Conservation (phyloP, 345 rosid genomes). For the Microthlaspi erraticum region DNA sequence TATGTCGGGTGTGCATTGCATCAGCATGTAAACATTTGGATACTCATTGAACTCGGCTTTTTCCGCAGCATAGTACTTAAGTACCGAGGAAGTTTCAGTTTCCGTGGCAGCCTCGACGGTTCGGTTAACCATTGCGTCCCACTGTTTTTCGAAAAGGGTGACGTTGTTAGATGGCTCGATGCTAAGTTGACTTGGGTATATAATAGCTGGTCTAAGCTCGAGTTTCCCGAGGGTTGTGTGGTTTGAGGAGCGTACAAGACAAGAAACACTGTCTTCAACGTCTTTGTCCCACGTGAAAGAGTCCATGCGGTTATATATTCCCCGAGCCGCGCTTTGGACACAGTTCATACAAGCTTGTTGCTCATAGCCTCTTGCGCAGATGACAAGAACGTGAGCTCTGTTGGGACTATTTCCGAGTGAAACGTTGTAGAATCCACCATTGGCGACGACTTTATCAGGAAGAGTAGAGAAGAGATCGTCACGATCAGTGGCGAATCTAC, state of each 20-base stretch:
- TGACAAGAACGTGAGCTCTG: constrained; percentile 6
- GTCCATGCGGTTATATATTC: not conserved
- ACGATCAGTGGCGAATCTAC: too few species aligned
- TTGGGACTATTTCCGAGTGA: constrained; percentile 4
- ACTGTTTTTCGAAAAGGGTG: constrained; percentile 1
- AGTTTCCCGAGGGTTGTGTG: not conserved
- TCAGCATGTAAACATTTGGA: constrained; percentile 21
- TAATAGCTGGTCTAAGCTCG: not conserved
- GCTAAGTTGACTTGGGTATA: not conserved
- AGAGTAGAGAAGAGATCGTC: not conserved
- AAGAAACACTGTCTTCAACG: not conserved
- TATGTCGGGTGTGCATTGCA: constrained; percentile 30
- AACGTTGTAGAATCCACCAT: constrained; percentile 19
- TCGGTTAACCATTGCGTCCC: constrained; percentile 16
- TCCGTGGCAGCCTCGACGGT: not conserved
- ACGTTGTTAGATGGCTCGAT: constrained; percentile 5
- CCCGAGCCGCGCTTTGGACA: not conserved
- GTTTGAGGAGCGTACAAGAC: constrained; percentile 27
- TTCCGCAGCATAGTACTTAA: constrained; percentile 3
- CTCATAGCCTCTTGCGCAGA: constrained; percentile 17
- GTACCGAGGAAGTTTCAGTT: not conserved
- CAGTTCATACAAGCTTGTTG: not conserved
- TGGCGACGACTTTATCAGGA: not conserved
- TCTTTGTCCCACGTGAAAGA: constrained; percentile 1
- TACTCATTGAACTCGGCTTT: constrained; percentile 23